Percentiles rank a stretch among this genome's conserved stretches.
These are phyloP conservation scores for Aspergillus steynii DNA, from an alignment of 495 filamentous ascomycete species.

Conservation along the genomic window DNA sequence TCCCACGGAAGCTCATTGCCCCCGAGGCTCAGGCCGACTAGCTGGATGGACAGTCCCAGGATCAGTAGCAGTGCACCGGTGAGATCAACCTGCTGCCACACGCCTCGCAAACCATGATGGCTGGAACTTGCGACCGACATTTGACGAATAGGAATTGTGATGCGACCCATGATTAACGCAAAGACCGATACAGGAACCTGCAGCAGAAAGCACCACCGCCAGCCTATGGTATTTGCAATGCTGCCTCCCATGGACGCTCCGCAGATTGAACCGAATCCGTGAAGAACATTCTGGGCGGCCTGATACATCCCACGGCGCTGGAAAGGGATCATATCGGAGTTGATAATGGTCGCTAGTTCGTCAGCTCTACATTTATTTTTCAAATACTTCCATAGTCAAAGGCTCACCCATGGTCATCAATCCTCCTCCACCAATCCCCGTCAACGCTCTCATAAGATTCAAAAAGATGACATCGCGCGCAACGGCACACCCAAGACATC, in stretches of 20 bases:
- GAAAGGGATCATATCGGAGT: conserved; percentile 66
- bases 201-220: conserved; percentile 58
- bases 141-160: conserved; percentile 50
- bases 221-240: conserved; percentile 65
- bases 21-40: conserved; percentile 60
- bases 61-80: conserved; percentile 56
- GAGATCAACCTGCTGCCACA: conserved; percentile 59
- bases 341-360: conserved; percentile 59
- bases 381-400: neutral
- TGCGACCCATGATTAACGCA: conserved; percentile 53
- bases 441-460: conserved; percentile 77
- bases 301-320: conserved; percentile 66
- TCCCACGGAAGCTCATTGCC: conserved; percentile 64
- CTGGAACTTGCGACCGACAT: conserved; percentile 19
- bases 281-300: conserved; percentile 60
- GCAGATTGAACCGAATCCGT: conserved; percentile 64
- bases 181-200: conserved; percentile 53
- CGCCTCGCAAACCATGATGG: conserved; percentile 29
- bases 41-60: conserved; percentile 55
- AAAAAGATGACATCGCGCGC: conserved; percentile 59
- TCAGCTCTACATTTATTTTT: neutral
- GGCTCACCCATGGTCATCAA: conserved; percentile 61
- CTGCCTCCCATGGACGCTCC: conserved; percentile 67
- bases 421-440: conserved; percentile 63
- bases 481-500: conserved; percentile 48